Evolutionary conservation across 805 yeast genomes (phyloP), one percentile per base, ranked within the genome.

Genomic region (Candida tallmaniae): DNA sequence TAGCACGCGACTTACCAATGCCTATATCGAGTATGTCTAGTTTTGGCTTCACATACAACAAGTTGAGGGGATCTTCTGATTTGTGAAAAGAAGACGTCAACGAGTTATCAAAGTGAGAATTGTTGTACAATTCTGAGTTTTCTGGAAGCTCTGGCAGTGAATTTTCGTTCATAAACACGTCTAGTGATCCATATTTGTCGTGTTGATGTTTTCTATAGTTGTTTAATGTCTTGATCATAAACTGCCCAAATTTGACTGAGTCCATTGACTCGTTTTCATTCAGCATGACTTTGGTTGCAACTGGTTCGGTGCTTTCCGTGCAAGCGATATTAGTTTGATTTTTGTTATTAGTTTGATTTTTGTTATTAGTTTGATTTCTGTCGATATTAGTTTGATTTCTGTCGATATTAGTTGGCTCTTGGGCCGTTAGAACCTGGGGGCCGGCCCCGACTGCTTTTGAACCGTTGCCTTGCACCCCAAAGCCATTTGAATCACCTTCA

Each of bases 1-100:
- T 67, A 17, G 73, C 60, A 1, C 56, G 40, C 8, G 70, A 62
- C 38, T 65, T 65, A 9, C 16, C 28, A 8, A 23, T 15, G 7
- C 16, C 18, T 10, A 6, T 12, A 14, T 21, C 26, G 2, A 24
- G 22, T 6, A n/a, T 19, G n/a, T 13, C 26, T 4, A 31, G 29
- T 10, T 18, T 21, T 1, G 46, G 42, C 9, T 20, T 22, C 7
- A 41, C 22, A 27, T 41, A 40, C 9, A 48, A 39, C n/a, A 49
- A 29, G 16, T 34, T 34, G 8, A 48, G 30, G 3, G 52, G 52
- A 28, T 46, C 41, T 27, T 43, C 42, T 5, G 46, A 36, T 31
- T 35, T 41, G 28, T 41, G 46, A 31, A 32, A 44, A 2, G 38
- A 17, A 7, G 48, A 41, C 6, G 42, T n/a, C 5, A 37, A 21